phyloP scores from a whole-genome alignment of 176 grass and related monocot species.

The Eremochloa ophiuroides region DNA sequence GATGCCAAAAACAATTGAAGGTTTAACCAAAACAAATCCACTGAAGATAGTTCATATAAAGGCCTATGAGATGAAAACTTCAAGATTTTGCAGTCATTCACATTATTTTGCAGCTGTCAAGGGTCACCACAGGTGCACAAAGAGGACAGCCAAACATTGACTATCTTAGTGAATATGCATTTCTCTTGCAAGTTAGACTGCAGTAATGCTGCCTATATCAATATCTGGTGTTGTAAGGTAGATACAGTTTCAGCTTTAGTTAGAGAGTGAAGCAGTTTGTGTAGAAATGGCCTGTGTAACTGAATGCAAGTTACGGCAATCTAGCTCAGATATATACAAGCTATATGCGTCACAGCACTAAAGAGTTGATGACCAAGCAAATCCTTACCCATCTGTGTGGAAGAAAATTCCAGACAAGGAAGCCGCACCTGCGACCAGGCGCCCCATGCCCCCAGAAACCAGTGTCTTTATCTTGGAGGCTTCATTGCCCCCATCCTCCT shows the following conservation, averaged over 20 bases:
- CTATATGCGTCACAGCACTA: background rate
- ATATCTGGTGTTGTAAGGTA: background rate
- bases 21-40: background rate
- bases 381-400: background rate
- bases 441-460: background rate
- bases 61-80: background rate
- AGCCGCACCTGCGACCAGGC: background rate
- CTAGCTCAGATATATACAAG: background rate
- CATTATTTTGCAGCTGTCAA: background rate
- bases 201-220: background rate
- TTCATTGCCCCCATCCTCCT: background rate
- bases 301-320: background rate
- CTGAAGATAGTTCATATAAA: background rate
- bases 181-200: background rate
- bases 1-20: background rate
- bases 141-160: background rate
- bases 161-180: background rate
- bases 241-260: background rate
- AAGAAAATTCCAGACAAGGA: background rate
- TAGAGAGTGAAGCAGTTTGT: background rate
- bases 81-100: background rate
- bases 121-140: background rate
- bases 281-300: background rate
- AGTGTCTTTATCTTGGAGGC: background rate
- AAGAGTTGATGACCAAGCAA: background rate